A percentile compares a stretch with the other conserved stretches of the same genome.
Evolutionary conservation across 257 asterid genomes (phyloP).

Genomic region (Nemophila menziesii): DNA sequence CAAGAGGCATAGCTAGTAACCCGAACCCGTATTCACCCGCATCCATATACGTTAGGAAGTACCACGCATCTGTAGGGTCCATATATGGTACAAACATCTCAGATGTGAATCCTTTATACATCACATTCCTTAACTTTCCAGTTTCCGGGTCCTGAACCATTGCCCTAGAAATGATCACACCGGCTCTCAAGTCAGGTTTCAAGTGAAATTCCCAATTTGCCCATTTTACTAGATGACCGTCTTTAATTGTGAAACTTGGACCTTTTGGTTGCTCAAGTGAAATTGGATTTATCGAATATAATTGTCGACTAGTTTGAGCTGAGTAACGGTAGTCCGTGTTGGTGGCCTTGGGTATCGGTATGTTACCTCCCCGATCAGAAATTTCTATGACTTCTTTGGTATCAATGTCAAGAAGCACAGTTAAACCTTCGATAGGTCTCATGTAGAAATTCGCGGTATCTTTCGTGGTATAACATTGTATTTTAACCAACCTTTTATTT

Average conservation of each 20-base stretch:
- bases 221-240: conserved; percentile 65
- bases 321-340: conserved; percentile 76
- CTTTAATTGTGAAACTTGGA: conserved; percentile 69
- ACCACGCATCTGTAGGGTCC: conserved; percentile 96
- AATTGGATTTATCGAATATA: conserved; percentile 52
- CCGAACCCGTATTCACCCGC: conserved; percentile 99
- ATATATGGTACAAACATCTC: conserved; percentile 89
- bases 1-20: conserved; percentile 84
- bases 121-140: conserved; percentile 55
- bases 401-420: conserved; percentile 68
- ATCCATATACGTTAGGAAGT: conserved; percentile 91
- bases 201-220: conserved; percentile 97
- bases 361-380: conserved; percentile 44
- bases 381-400: conserved; percentile 53
- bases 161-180: conserved; percentile 65
- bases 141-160: conserved; percentile 48
- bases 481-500: conserved; percentile 55
- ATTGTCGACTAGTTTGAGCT: conserved; percentile 42
- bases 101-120: conserved; percentile 77
- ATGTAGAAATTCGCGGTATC: conserved; percentile 91
- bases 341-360: conserved; percentile 73
- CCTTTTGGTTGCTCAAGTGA: conserved; percentile 96
- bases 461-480: conserved; percentile 66
- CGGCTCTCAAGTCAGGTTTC: conserved; percentile 83
- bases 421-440: conserved; percentile 95